Conservation (phyloP, 352 stramenopile species). For the Phytophthora podocarpi region DNA sequence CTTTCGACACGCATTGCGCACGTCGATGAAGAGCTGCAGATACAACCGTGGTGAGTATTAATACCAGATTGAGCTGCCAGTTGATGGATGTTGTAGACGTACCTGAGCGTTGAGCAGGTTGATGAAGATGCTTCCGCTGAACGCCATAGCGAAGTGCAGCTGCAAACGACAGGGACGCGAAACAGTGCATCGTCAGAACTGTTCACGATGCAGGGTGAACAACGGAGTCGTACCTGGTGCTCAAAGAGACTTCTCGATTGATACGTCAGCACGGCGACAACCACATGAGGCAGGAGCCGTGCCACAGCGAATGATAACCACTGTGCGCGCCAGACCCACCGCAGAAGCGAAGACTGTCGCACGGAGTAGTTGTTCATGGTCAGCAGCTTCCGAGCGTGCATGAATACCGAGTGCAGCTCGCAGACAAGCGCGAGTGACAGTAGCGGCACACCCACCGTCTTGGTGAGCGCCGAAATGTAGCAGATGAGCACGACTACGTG, state of each 20-base stretch:
- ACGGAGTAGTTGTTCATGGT: constrained; percentile 62
- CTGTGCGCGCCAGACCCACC: constrained; percentile 58
- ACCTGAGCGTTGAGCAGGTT: constrained; percentile 72
- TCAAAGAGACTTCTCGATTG: constrained; percentile 44
- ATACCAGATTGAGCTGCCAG: background rate
- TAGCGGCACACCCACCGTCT: constrained; percentile 73
- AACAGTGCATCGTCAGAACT: background rate
- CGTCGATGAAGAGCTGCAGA: constrained; percentile 59
- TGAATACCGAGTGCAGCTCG: constrained; percentile 79
- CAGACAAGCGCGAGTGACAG: constrained; percentile 75
- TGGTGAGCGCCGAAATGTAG: constrained; percentile 78
- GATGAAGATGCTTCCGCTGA: constrained; percentile 77
- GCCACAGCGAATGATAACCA: constrained; percentile 58
- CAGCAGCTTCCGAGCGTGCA: constrained; percentile 80
- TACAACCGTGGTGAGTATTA: background rate
- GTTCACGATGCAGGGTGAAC: background rate
- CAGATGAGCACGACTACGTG: constrained; percentile 83
- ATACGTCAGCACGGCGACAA: constrained; percentile 56
- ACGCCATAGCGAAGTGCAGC: constrained; percentile 76
- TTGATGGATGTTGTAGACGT: background rate
- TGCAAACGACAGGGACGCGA: constrained; percentile 10
- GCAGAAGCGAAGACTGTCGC: constrained; percentile 32
- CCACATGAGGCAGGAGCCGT: constrained; percentile 49
- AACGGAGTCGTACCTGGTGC: constrained; percentile 36
- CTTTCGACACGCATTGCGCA: constrained; percentile 59